These are phyloP conservation scores for Physaria fendleri DNA, from an alignment of 345 rosid species.

Conservation along the genomic window DNA sequence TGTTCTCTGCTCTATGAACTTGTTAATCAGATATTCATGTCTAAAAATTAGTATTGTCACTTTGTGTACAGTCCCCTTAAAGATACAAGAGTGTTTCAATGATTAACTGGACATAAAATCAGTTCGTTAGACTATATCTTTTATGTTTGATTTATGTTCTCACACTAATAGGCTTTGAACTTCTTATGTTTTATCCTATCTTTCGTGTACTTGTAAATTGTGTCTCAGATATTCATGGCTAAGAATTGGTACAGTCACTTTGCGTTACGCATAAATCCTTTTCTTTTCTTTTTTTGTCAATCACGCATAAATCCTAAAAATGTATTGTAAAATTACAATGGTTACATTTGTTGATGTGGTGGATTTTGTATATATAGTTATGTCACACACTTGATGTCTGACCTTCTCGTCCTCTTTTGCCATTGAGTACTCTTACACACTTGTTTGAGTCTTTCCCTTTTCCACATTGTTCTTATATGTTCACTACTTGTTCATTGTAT, in stretches of 20 bases:
- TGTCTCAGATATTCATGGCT: not conserved
- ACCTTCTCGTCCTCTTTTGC: slow-evolving; percentile 13
- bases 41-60: not conserved
- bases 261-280: not conserved
- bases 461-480: not conserved
- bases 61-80: not conserved
- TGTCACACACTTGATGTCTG: slow-evolving; percentile 9
- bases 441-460: not conserved
- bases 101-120: not conserved
- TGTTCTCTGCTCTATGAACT: not conserved
- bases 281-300: too few species aligned
- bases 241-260: not conserved
- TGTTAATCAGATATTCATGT: not conserved
- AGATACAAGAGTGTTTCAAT: not conserved
- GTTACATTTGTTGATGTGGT: slow-evolving; percentile 10
- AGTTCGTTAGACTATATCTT: not conserved
- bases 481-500: slow-evolving; percentile 9
- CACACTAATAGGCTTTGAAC: not conserved
- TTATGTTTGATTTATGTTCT: not conserved
- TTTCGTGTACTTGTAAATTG: not conserved
- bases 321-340: not conserved
- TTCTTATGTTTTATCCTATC: not conserved
- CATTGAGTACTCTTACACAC: slow-evolving; percentile 20
- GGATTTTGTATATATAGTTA: not conserved
- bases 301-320: too few species aligned